phyloP scores from a whole-genome alignment of 345 rosid species.

The Adansonia digitata region DNA sequence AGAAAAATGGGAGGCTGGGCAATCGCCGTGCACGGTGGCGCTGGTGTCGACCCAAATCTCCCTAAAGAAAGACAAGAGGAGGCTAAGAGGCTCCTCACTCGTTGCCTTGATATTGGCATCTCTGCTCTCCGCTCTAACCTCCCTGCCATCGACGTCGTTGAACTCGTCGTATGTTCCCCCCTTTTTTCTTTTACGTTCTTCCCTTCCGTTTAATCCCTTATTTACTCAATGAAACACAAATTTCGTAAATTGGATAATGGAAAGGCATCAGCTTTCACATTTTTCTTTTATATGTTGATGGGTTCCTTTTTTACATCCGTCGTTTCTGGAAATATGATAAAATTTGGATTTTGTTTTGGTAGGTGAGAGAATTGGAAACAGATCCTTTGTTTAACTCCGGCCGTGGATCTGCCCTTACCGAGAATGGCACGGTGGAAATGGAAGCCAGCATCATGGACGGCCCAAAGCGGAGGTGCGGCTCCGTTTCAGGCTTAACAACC shows the following conservation, averaged over 20 bases:
- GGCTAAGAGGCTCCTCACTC: slow-evolving; percentile 80
- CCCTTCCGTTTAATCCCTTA: neutral
- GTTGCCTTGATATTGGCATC: slow-evolving; percentile 85
- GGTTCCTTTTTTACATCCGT: too few species aligned
- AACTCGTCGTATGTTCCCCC: slow-evolving; percentile 58
- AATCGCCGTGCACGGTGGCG: slow-evolving; percentile 98
- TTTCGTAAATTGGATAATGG: neutral
- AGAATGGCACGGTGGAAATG: slow-evolving; percentile 91
- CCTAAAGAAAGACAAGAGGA: slow-evolving; percentile 71
- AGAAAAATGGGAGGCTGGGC: slow-evolving; percentile 77
- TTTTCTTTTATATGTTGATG: too few species aligned
- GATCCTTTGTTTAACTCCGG: slow-evolving; percentile 96
- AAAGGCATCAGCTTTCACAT: neutral
- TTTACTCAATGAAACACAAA: neutral
- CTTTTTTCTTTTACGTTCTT: too few species aligned
- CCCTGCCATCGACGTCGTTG: slow-evolving; percentile 90
- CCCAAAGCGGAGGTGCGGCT: slow-evolving; percentile 74
- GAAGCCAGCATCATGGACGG: slow-evolving; percentile 99
- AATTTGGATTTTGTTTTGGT: neutral
- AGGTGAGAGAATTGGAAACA: slow-evolving; percentile 82
- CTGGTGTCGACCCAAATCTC: slow-evolving; percentile 94
- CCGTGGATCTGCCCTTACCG: slow-evolving; percentile 91
- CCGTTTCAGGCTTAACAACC: slow-evolving; percentile 83
- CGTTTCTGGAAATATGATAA: neutral
- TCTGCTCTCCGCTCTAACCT: slow-evolving; percentile 66